Evolutionary conservation across 1,284 basidiomycete species (phyloP).

Genomic region (Kwoniella shivajii): DNA sequence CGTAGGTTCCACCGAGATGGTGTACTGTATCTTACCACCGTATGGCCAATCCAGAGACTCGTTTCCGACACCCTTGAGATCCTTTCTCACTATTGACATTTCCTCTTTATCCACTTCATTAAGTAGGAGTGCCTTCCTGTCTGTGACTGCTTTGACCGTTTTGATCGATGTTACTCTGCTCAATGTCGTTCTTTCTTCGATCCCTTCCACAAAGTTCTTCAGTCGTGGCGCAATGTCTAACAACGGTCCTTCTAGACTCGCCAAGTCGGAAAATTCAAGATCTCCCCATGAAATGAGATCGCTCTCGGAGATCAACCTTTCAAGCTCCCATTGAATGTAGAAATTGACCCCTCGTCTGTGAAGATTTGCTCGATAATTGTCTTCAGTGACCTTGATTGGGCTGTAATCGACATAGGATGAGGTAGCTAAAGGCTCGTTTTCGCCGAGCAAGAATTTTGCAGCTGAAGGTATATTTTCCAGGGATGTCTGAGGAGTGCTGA

Average conservation of each 20-base stretch:
- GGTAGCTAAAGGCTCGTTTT: slow-evolving; percentile 4
- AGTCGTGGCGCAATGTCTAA: slow-evolving; percentile 10
- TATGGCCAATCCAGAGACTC: slow-evolving; percentile 30
- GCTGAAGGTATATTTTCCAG: neutral
- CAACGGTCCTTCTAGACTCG: slow-evolving; percentile 16
- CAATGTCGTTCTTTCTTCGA: neutral
- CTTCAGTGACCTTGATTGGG: slow-evolving; percentile 11
- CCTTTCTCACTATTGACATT: slow-evolving; percentile 17
- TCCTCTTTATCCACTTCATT: slow-evolving; percentile 38
- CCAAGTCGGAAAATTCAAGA: slow-evolving; percentile 22
- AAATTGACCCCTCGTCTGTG: slow-evolving; percentile 23
- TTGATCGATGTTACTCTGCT: neutral
- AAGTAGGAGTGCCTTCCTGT: neutral
- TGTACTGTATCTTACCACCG: slow-evolving; percentile 35
- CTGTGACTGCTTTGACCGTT: neutral
- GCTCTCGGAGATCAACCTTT: slow-evolving; percentile 19
- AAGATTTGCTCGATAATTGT: slow-evolving; percentile 23
- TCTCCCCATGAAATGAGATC: slow-evolving; percentile 22
- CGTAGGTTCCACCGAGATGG: slow-evolving; percentile 15
- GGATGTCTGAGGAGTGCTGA: slow-evolving; percentile 9
- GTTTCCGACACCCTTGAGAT: slow-evolving; percentile 20
- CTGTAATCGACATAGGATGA: no score
- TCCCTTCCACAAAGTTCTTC: neutral
- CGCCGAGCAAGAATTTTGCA: neutral
- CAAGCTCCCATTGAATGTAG: slow-evolving; percentile 41